phyloP scores from a whole-genome alignment of 1,139 yeast genomes.

The Wickerhamomyces sp. region DNA sequence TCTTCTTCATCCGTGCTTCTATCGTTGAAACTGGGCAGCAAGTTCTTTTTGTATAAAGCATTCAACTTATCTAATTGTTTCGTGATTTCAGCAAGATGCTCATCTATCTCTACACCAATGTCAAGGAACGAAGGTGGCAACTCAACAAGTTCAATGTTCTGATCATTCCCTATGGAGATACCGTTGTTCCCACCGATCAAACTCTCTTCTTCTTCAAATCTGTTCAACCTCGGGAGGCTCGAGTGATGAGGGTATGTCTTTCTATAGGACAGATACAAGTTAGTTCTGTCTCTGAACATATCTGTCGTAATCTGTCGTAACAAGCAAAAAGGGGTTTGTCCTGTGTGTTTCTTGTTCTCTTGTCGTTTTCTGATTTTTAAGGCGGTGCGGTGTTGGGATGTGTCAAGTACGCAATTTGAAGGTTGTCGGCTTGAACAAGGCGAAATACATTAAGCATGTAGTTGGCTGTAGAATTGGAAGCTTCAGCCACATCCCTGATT shows the following conservation, averaged over 20 bases:
- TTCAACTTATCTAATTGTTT: slow-evolving; percentile 51
- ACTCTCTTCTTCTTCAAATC: slow-evolving; percentile 48
- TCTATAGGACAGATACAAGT: slow-evolving; percentile 64
- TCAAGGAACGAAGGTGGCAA: slow-evolving; percentile 80
- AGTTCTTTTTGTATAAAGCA: slow-evolving; percentile 69
- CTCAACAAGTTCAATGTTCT: slow-evolving; percentile 41
- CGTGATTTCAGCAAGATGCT: slow-evolving; percentile 43
- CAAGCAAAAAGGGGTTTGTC: too few species aligned
- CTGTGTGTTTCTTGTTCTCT: too few species aligned
- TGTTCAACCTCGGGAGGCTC: slow-evolving; percentile 22
- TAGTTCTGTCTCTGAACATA: slow-evolving; percentile 75
- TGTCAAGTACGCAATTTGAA: too few species aligned
- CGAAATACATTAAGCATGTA: too few species aligned
- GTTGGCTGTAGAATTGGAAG: too few species aligned
- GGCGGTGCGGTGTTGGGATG: too few species aligned
- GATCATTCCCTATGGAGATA: slow-evolving; percentile 6
- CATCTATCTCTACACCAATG: slow-evolving; percentile 67
- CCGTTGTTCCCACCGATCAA: slow-evolving; percentile 27
- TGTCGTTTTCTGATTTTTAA: too few species aligned
- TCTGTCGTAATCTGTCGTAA: too few species aligned
- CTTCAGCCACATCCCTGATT: too few species aligned
- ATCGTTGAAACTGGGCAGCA: slow-evolving; percentile 84
- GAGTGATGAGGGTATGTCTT: slow-evolving; percentile 59
- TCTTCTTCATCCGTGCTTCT: slow-evolving; percentile 62
- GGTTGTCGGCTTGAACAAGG: too few species aligned